A percentile compares a stretch with the other conserved stretches of the same genome.
phyloP scores from a whole-genome alignment of 1,139 yeast genomes.

The Ogataea hybrid region DNA sequence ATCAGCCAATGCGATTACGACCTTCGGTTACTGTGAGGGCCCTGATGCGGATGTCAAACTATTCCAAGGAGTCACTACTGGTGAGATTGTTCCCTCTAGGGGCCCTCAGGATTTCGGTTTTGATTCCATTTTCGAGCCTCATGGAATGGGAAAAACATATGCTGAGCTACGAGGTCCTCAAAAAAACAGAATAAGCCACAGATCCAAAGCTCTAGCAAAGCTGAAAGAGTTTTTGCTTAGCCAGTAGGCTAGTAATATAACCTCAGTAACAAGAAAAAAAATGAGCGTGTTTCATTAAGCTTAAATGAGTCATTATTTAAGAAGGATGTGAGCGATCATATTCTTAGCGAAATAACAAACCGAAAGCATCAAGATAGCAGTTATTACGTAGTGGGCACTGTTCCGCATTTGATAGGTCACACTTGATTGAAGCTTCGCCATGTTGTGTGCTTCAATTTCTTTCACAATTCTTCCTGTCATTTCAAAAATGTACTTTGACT shows the following conservation, averaged over 20 bases:
- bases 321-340: conserved; percentile 1
- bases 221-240: conserved; percentile 54
- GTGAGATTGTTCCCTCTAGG: conserved; percentile 71
- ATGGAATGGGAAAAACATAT: conserved; percentile 66
- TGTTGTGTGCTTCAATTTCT: too few relatives aligned
- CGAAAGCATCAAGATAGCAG: too few relatives aligned
- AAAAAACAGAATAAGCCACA: conserved; percentile 83
- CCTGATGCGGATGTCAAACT: conserved; percentile 68
- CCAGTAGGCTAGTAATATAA: conserved; percentile 8
- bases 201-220: conserved; percentile 78
- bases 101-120: conserved; percentile 89
- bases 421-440: too few relatives aligned
- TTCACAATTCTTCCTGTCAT: too few relatives aligned
- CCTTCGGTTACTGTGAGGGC: conserved; percentile 88
- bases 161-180: conserved; percentile 84
- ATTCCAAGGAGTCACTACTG: conserved; percentile 84
- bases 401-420: too few relatives aligned
- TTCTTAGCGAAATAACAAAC: conserved; percentile 24
- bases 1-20: conserved; percentile 84
- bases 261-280: neutral
- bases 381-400: too few relatives aligned
- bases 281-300: neutral
- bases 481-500: too few relatives aligned
- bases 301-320: conserved; percentile 2
- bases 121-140: conserved; percentile 89